phyloP scores from a whole-genome alignment of 2,329 filamentous ascomycete species.

The Aureobasidium musti region DNA sequence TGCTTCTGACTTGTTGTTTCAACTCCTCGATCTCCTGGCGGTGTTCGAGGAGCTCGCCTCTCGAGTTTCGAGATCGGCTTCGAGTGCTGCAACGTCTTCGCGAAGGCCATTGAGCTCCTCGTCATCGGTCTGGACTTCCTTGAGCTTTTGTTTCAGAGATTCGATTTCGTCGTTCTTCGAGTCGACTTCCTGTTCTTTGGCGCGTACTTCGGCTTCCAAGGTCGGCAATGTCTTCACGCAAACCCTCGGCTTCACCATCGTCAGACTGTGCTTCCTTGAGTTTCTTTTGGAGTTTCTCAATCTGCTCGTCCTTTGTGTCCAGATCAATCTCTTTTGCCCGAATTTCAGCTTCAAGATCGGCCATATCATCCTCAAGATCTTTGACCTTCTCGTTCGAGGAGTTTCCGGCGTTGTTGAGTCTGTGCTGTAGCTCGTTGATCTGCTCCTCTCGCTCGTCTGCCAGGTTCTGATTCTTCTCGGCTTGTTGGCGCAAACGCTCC shows the following conservation, averaged over 20 bases:
- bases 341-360: slow-evolving; percentile 54
- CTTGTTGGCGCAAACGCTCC: slow-evolving; percentile 49
- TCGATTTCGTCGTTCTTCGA: slow-evolving; percentile 56
- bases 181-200: slow-evolving; percentile 49
- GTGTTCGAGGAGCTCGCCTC: slow-evolving; percentile 48
- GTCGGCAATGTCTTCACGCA: slow-evolving; percentile 58
- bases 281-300: slow-evolving; percentile 51
- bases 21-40: slow-evolving; percentile 31
- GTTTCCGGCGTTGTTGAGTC: slow-evolving; percentile 43
- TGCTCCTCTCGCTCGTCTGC: slow-evolving; percentile 48
- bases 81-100: slow-evolving; percentile 53
- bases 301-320: slow-evolving; percentile 51
- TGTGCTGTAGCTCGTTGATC: slow-evolving; percentile 46
- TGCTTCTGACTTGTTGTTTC: slow-evolving; percentile 25
- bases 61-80: slow-evolving; percentile 55
- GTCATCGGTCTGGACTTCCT: slow-evolving; percentile 37
- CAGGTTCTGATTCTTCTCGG: slow-evolving; percentile 47
- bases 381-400: slow-evolving; percentile 37
- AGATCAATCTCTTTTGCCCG: slow-evolving; percentile 49
- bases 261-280: slow-evolving; percentile 38
- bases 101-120: slow-evolving; percentile 62
- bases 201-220: slow-evolving; percentile 55
- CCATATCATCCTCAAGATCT: slow-evolving; percentile 52
- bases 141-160: slow-evolving; percentile 45
- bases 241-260: slow-evolving; percentile 57